Base-by-base conservation (phyloP, 495 filamentous ascomycete genomes). In the Rhypophila decipiens region DNA sequence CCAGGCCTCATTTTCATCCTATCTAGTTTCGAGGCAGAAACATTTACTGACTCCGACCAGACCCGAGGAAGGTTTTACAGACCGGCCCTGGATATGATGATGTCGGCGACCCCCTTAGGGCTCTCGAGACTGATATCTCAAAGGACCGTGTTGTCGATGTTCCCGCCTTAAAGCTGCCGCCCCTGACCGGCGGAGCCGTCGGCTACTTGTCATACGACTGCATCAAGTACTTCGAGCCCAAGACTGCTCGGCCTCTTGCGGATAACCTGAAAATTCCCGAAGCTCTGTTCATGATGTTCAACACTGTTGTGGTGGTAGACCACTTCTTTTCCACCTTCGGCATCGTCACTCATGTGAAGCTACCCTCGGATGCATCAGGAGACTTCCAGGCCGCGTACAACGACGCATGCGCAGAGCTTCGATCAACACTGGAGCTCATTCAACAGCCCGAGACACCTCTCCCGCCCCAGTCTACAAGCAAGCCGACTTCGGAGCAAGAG, bases 171-270 rank as follows among this genome's bases (percentile, higher is more conserved):
- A 75, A 70, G 44, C 76, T 98, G 9, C 93, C 93, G 9, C 84
- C 87, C 24, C 67, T 96, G 61, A 89, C 84, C 1, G 94, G 89
- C 39, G 93, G 94, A 27, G 93, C 91, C 2, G 85, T 98, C 58
- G 93, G 93, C 47, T 98, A 97, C 61, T 87, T 98, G 4, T 88
- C 89, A 33, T 98, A 97, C 63, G 93, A 98, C 64, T 98, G 93
- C 66, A 86, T 98, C 51, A 82, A 82, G 61, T 98, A 98, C 67
- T 98, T 98, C 53, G 93, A 98, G 71, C 93, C 93, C 24, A 89
- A 86, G 72, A 96, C 93, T 1, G 82, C 80, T 15, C 79, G 90
- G 35, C 78, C 83, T 3, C 80, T 96, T 72, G 86, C 91, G 66
- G 93, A 98, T 69, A 72, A 91, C 2, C 75, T 97, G 15, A 69